Evolutionary conservation across 768 basidiomycete species (phyloP), one percentile per base, ranked within the genome.

Genomic region (Hydnomerulius pinastri): DNA sequence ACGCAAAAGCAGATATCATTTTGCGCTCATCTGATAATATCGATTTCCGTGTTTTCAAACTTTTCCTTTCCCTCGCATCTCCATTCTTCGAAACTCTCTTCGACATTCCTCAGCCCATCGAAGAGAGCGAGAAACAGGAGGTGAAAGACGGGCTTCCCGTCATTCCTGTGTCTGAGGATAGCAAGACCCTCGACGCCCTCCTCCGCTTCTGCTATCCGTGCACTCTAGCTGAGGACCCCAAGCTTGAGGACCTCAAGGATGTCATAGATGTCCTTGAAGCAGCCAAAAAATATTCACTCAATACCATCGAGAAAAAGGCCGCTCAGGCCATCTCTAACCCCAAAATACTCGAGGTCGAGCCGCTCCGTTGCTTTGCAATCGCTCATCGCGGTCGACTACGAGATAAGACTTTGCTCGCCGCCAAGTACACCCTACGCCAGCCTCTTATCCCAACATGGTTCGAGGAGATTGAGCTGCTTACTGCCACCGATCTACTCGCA

Each of bases 321-420:
- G 54, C 50, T 9, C 48, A 59, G 12, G 52, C 52, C 36, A 54
- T 68, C 12, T 37, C 40, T 25, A 28, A 32, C 33, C 53, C 59
- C 9, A 25, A 51, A 3, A 32, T 50, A 20, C 13, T 56, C 11
- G 45, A 61, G 7, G 39, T 20, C 20, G 54, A 59, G 15, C 48
- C 66, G 2, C 17, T 70, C 15, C 57, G 62, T 7, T 54, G 58
- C 12, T 70, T n/a, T n/a, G n/a, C n/a, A n/a, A n/a, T n/a, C n/a
- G n/a, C n/a, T n/a, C n/a, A n/a, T n/a, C n/a, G n/a, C 62, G 63
- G 58, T 33, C 25, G 49, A 13, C 50, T 64, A 18, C 43, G 52
- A 27, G 43, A 51, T 2, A 51, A 65, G 41, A 60, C 58, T 5
- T 38, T 46, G n/a, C 37, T 55, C 6, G 65, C 67, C 23, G 62